phyloP scores from a whole-genome alignment of 2,329 filamentous ascomycete species.

The Cladosporium austrohemisphaericum region DNA sequence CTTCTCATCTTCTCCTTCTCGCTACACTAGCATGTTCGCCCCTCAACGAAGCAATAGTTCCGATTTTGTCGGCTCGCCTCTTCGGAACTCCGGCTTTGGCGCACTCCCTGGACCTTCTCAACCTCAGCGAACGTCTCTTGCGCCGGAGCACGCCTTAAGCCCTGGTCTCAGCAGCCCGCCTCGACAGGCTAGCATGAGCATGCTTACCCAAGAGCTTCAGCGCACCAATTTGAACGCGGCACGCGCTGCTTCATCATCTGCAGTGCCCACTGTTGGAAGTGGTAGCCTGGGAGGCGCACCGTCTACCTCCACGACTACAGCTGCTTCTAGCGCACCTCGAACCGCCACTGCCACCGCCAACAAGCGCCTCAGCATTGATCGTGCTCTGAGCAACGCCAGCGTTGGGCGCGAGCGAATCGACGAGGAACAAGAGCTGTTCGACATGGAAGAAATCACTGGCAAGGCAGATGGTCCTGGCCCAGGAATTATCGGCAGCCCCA shows the following conservation, averaged over 20 bases:
- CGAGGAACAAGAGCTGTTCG: constrained; percentile 32
- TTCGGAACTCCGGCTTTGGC: constrained; percentile 53
- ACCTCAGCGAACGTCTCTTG: constrained; percentile 19
- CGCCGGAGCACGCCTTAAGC: constrained; percentile 9
- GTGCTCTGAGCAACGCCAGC: constrained; percentile 27
- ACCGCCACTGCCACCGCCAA: constrained; percentile 17
- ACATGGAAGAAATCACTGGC: constrained; percentile 31
- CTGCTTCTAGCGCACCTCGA: constrained; percentile 5
- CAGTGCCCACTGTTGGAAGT: constrained; percentile 21
- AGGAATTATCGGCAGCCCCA: constrained; percentile 10
- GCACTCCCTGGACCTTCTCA: constrained; percentile 35
- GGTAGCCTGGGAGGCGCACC: constrained; percentile 18
- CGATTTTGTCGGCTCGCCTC: constrained; percentile 62
- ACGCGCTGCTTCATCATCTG: constrained; percentile 22
- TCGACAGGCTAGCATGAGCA: constrained; percentile 56
- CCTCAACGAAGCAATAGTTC: constrained; percentile 38
- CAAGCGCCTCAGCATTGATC: constrained; percentile 23
- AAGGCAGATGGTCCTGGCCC: neutral
- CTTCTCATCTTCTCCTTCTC: constrained; percentile 53
- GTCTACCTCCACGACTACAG: neutral
- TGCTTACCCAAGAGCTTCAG: constrained; percentile 55
- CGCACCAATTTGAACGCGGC: constrained; percentile 34
- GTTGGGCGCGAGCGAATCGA: constrained; percentile 28
- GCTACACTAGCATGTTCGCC: constrained; percentile 56
- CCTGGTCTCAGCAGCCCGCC: constrained; percentile 50